Evolutionary conservation across 805 yeast species (phyloP).

Genomic region (Metschnikowia hibisci): DNA sequence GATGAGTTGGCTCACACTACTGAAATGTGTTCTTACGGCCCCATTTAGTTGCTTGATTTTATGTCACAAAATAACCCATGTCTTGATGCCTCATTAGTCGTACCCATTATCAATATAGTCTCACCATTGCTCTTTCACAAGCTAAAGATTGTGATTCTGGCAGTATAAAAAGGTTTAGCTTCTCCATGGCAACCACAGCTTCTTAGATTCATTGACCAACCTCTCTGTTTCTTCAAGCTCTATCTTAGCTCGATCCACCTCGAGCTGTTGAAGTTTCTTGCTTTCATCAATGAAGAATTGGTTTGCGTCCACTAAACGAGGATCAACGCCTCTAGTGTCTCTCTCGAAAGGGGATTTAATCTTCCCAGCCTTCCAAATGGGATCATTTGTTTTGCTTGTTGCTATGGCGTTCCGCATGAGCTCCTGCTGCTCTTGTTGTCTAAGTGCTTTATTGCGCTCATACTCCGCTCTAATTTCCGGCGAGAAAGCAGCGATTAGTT

Average conservation of each 20-base stretch:
- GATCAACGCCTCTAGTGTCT: conserved; percentile 35
- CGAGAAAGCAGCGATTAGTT: conserved; percentile 65
- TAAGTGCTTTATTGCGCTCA: conserved; percentile 56
- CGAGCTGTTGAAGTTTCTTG: conserved; percentile 31
- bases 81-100: not conserved
- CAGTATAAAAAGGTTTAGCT: not conserved
- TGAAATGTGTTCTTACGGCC: too few species aligned
- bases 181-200: conserved; percentile 21
- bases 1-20: too few species aligned
- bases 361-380: conserved; percentile 78
- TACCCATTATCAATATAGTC: not conserved
- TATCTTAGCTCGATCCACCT: conserved; percentile 21
- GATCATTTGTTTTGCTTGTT: conserved; percentile 67
- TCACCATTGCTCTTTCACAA: not conserved
- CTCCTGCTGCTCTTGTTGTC: conserved; percentile 66
- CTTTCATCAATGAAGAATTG: conserved; percentile 48
- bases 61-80: too few species aligned
- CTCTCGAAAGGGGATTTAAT: conserved; percentile 65
- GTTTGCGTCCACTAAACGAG: conserved; percentile 41
- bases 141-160: not conserved
- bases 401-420: conserved; percentile 61
- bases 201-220: conserved; percentile 22
- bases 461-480: conserved; percentile 81
- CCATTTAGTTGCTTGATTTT: too few species aligned
- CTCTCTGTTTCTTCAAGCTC: conserved; percentile 18